Evolutionary conservation across 306 rosid genomes (phyloP).

Genomic region (Abrus pulchellus): DNA sequence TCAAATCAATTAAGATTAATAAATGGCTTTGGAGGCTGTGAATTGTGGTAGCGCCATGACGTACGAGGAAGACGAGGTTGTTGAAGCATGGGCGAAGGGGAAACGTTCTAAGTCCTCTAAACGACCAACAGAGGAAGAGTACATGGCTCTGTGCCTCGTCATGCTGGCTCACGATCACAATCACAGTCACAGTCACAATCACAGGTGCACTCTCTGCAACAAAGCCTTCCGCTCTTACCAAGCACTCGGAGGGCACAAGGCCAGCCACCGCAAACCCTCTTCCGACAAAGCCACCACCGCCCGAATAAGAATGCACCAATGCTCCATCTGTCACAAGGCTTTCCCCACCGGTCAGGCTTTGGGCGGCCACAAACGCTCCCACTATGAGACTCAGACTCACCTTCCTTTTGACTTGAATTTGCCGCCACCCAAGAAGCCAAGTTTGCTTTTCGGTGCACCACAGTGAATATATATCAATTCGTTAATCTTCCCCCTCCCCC

Average conservation of each 20-base stretch:
- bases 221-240: conserved; percentile 73
- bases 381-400: conserved; percentile 53
- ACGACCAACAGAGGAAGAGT: conserved; percentile 68
- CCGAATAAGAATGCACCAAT: conserved; percentile 61
- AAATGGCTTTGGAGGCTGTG: too few species aligned
- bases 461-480: too few species aligned
- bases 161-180: conserved; percentile 70
- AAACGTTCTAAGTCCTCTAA: conserved; percentile 57
- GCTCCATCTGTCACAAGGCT: conserved; percentile 75
- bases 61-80: neutral
- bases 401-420: conserved; percentile 68
- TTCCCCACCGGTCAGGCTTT: conserved; percentile 81
- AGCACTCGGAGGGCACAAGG: conserved; percentile 81
- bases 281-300: conserved; percentile 23
- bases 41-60: too few species aligned
- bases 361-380: conserved; percentile 82
- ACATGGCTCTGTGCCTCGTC: conserved; percentile 82
- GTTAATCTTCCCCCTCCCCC: neutral
- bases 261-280: conserved; percentile 70
- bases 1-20: too few species aligned
- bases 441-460: too few species aligned
- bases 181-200: conserved; percentile 20
- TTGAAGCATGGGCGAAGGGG: conserved; percentile 65
- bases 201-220: conserved; percentile 64
- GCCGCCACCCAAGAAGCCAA: conserved; percentile 50